Base-by-base conservation (phyloP, 1,139 yeast genomes). In the Hanseniaspora uvarum region DNA sequence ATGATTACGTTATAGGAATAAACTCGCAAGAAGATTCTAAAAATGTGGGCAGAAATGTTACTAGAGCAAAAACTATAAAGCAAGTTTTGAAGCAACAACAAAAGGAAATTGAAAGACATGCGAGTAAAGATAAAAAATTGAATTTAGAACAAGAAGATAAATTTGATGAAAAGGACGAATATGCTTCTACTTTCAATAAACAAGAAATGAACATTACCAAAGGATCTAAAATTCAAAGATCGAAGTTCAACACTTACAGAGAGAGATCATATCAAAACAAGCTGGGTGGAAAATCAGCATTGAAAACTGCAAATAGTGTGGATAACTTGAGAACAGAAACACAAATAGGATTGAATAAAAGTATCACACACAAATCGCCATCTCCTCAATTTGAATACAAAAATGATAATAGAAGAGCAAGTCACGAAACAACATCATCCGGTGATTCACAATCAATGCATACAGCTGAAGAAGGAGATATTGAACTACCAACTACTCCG, bases 141-240 rank as follows among this genome's bases (percentile, higher is more conserved):
- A 49, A 16, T 31, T 12, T 31, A 19, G 34, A 12, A 7, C 44
- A 38, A 38, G 23, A 45, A 34, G 24, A 38, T 7, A 14, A 14
- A 5, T 36, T 37, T 21, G 38, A 36, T 10, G 44, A 53, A 10
- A 28, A 36, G 12, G 33, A 46, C 11, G 39, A 44, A 18, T 50
- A 43, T 37, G 53, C 53, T 3, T 50, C 53, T 8, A 30, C 33
- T 3, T 50, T 50, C 21, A 33, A 50, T n/a, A 50, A 50, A 18
- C 21, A 43, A 21, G 48, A 38, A 28, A 44, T 37, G 34, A 48
- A 44, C 12, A 41, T 33, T 11, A 34, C 48, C 5, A 51, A 49
- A 19, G 61, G 68, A 46, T 65, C 67, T 6, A 62, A 66, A 0
- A 54, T 66, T 47, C 63, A 67, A 50, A 61, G 70, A 53, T 61